Evolutionary conservation across 768 basidiomycete genomes (phyloP), one percentile per base, ranked within the genome.

Genomic region (Russula foetens): DNA sequence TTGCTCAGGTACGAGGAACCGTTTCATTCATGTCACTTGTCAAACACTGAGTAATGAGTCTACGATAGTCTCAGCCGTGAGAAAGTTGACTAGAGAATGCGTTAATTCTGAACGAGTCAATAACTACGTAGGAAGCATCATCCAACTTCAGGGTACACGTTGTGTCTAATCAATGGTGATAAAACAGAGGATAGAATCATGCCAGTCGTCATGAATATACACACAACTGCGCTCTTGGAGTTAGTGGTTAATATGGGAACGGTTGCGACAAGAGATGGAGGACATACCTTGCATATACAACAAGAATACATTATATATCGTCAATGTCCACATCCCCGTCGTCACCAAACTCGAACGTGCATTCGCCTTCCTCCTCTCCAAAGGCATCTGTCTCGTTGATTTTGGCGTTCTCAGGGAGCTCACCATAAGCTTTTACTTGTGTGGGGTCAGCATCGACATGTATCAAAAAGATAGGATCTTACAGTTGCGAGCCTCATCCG

Each of bases 341-440:
- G 68, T 92, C 90, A 41, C 88, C 90, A 69, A 92, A 93, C 75
- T 93, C 91, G 77, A 92, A 92, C 23, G 83, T 86, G 69, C 88
- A 91, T 66, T 92, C 91, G 62, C 86, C 90, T 59, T 90, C 91
- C 66, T 93, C 92, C 69, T 92, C 91, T 66, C 90, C 91, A 71
- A 92, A 92, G 44, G 84, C 86, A 68, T 95, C 95, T 35, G 92
- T 96, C 78, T 98, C 96, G 76, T 95, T 94, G 78, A 96, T 92
- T 78, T 93, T 93, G 71, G 93, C 92, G 67, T 90, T 91, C 75
- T 93, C 91, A 23, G 97, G 96, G 33, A 98, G 82, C 72, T 99
- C 97, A 55, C 97, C 97, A 71, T 98, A 98, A 19, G 92, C 93
- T 83, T 98, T 96, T 72, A 98, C 86, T 89, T 74, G 47, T 29